A percentile compares a stretch with the other conserved stretches of the same genome.
Evolutionary conservation across 2,329 filamentous ascomycete species (phyloP).

Genomic region (Trichoderma semiorbis): DNA sequence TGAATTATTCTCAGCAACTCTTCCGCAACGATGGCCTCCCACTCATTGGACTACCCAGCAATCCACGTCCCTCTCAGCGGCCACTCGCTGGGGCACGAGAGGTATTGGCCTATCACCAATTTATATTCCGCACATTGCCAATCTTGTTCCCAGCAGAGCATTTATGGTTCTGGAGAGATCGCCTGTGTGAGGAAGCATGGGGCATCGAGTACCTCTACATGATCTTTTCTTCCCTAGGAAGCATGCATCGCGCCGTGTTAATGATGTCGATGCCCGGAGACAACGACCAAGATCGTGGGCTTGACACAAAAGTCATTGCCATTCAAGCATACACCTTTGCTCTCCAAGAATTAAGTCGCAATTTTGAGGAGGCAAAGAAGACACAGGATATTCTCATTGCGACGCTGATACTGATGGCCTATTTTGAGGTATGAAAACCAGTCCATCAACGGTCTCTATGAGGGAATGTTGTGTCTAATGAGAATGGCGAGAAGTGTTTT

Average conservation of each 20-base stretch:
- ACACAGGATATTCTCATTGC: not conserved
- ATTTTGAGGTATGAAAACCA: not conserved
- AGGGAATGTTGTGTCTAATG: not conserved
- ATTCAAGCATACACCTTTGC: not conserved
- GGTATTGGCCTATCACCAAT: constrained; percentile 13
- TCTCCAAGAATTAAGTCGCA: not conserved
- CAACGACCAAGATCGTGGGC: not conserved
- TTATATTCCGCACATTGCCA: constrained; percentile 7
- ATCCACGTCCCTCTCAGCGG: not conserved
- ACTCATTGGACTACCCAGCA: constrained; percentile 8
- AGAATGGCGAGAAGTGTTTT: not conserved
- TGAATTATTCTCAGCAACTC: not conserved
- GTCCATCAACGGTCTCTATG: not conserved
- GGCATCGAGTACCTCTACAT: constrained; percentile 7
- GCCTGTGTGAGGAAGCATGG: constrained; percentile 10
- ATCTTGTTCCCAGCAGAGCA: not conserved
- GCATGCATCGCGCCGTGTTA: not conserved
- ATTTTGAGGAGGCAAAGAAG: constrained; percentile 3
- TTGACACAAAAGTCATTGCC: not conserved
- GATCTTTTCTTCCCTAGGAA: constrained; percentile 9
- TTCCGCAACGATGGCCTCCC: constrained; percentile 9
- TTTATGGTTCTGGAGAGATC: constrained; percentile 9
- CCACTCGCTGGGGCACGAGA: constrained; percentile 3
- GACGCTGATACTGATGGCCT: not conserved
- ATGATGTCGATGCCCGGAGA: not conserved